A percentile compares a stretch with the other conserved stretches of the same genome.
Conservation (phyloP, 2,329 filamentous ascomycete genomes). For the Apiospora saccharicola region DNA sequence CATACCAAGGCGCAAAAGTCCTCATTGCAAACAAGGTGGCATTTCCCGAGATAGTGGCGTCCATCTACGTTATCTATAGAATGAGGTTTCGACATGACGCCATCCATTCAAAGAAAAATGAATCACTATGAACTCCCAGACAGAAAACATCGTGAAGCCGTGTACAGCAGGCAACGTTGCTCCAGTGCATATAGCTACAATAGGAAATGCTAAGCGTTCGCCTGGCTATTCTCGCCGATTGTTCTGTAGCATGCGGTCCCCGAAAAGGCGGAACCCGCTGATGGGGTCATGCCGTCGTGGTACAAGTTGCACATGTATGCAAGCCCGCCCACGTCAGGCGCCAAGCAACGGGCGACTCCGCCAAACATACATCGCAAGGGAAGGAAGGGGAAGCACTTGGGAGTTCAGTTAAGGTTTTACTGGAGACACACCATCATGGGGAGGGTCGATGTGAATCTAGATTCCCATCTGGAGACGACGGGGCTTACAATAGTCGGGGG, state of each 20-base stretch:
- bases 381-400: not conserved
- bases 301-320: not conserved
- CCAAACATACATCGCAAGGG: not conserved
- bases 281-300: not conserved
- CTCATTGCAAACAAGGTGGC: not conserved
- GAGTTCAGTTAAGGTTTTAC: conserved; percentile 4
- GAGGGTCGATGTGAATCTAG: not conserved
- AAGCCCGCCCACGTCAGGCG: conserved; percentile 8
- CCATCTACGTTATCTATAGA: not conserved
- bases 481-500: not conserved
- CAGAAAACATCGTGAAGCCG: not conserved
- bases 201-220: not conserved
- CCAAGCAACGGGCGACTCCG: not conserved
- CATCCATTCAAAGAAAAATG: not conserved
- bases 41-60: not conserved
- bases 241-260: not conserved
- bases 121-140: not conserved
- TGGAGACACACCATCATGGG: not conserved
- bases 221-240: not conserved
- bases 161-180: not conserved
- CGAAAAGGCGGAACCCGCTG: not conserved
- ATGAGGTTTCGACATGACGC: not conserved
- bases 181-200: not conserved
- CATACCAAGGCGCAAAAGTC: not conserved
- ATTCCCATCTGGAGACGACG: not conserved